Percentiles rank a stretch among this genome's conserved stretches.
phyloP scores from a whole-genome alignment of 768 basidiomycete genomes.

The Hypholoma fasciculare region DNA sequence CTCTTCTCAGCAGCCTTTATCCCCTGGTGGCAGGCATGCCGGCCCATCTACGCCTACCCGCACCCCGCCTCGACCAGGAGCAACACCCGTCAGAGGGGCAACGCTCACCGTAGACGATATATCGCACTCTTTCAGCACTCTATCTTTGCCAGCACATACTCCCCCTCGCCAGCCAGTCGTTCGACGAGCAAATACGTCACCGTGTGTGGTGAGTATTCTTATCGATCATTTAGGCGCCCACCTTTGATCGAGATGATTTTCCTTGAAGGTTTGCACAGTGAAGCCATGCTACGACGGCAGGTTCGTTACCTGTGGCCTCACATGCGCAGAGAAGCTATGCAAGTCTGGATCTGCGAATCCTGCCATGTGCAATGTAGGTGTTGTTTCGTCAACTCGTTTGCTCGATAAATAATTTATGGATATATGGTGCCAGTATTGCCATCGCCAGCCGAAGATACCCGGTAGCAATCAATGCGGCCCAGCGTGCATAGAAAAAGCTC shows the following conservation, averaged over 20 bases:
- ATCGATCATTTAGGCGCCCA: not conserved
- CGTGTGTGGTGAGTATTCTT: slow-evolving; percentile 18
- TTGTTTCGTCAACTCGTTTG: not conserved
- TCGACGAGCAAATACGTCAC: not conserved
- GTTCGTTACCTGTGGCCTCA: slow-evolving; percentile 25
- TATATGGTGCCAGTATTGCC: slow-evolving; percentile 21
- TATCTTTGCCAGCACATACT: not conserved
- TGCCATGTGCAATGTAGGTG: slow-evolving; percentile 24
- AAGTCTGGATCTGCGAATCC: slow-evolving; percentile 17
- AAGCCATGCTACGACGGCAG: slow-evolving; percentile 12
- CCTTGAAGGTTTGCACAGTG: slow-evolving; percentile 19
- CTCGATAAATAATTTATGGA: too few relatives aligned
- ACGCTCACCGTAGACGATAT: not conserved
- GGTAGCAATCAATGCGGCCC: slow-evolving; percentile 25
- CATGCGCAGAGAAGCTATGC: slow-evolving; percentile 24
- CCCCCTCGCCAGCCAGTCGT: not conserved
- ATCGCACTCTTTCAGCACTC: not conserved
- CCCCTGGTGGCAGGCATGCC: not conserved
- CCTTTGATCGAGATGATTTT: not conserved
- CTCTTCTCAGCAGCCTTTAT: not conserved
- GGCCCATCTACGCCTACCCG: not conserved
- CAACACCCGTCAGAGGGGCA: not conserved
- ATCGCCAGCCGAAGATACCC: slow-evolving; percentile 20
- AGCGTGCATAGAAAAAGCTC: slow-evolving; percentile 21
- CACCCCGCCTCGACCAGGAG: not conserved